These are phyloP conservation scores for Micractinium sp. DNA, from an alignment of 139 green algal genomes.

Conservation along the genomic window DNA sequence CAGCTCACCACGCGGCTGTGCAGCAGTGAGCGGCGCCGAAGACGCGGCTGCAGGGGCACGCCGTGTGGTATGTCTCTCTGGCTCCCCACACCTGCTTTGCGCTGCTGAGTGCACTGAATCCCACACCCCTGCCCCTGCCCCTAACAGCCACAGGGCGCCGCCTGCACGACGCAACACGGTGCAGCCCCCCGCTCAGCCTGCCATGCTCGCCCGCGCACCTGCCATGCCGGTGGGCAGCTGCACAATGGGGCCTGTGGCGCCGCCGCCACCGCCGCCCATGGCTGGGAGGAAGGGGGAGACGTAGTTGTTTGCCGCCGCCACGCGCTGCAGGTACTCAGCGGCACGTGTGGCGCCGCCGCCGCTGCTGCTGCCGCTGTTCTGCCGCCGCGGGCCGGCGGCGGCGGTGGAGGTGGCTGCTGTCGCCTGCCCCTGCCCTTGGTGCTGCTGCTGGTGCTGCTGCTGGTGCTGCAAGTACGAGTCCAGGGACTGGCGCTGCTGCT, in stretches of 20 bases:
- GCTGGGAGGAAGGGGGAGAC: background rate
- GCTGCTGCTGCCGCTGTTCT: background rate
- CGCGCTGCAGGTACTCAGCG: constrained; percentile 5
- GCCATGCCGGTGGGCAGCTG: background rate
- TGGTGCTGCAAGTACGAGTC: background rate
- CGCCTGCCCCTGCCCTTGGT: constrained; percentile 8
- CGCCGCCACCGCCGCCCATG: background rate
- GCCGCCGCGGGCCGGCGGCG: background rate
- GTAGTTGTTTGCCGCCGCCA: background rate
- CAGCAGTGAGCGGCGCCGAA: background rate
- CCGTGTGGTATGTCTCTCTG: too few species aligned
- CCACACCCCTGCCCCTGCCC: background rate
- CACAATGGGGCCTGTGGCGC: background rate
- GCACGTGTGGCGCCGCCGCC: background rate
- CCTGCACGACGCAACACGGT: background rate
- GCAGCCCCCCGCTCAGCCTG: background rate
- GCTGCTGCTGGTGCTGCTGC: constrained; percentile 29
- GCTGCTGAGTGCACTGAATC: background rate
- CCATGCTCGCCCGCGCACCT: background rate
- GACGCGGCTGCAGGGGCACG: too few species aligned
- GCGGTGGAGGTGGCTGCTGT: background rate
- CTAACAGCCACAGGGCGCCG: too few species aligned
- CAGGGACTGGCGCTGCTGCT: background rate
- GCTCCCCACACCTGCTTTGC: background rate
- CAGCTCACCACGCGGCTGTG: background rate